Evolutionary conservation across 345 rosid species (phyloP).

Genomic region (Erysimum cheiranthoides): DNA sequence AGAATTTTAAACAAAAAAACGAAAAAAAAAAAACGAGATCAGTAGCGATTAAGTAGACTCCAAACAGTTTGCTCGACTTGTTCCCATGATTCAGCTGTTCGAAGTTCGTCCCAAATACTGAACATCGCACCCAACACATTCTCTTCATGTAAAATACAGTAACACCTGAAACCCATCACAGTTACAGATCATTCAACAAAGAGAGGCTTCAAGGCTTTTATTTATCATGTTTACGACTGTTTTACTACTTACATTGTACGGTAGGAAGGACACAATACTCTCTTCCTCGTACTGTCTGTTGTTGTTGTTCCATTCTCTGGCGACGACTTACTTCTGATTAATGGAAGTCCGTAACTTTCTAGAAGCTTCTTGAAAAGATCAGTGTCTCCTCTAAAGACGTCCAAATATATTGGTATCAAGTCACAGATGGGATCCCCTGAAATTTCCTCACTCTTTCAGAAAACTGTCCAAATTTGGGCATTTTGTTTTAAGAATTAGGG

Average conservation of each 20-base stretch:
- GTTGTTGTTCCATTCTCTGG: constrained; percentile 35
- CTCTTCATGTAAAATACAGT: constrained; percentile 85
- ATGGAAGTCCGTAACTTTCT: constrained; percentile 75
- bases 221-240: not conserved
- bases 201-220: not conserved
- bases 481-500: not conserved
- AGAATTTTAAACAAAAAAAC: not conserved
- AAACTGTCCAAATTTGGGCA: constrained; percentile 1
- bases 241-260: constrained; percentile 76
- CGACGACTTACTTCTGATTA: constrained; percentile 49
- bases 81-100: constrained; percentile 76
- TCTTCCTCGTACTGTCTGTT: constrained; percentile 43
- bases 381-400: constrained; percentile 78
- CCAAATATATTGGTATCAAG: constrained; percentile 79
- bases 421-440: constrained; percentile 88
- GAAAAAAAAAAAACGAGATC: constrained; percentile 5
- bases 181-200: constrained; percentile 12
- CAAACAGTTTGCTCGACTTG: constrained; percentile 80
- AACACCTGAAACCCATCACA: constrained; percentile 66
- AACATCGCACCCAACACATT: constrained; percentile 86
- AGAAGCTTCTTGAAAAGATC: constrained; percentile 67
- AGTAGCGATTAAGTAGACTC: constrained; percentile 76
- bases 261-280: constrained; percentile 68
- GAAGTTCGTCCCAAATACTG: constrained; percentile 74
- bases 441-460: constrained; percentile 29